Percentiles rank a stretch among this genome's conserved stretches.
Conservation (phyloP, 345 rosid genomes). For the Mangifera indica region DNA sequence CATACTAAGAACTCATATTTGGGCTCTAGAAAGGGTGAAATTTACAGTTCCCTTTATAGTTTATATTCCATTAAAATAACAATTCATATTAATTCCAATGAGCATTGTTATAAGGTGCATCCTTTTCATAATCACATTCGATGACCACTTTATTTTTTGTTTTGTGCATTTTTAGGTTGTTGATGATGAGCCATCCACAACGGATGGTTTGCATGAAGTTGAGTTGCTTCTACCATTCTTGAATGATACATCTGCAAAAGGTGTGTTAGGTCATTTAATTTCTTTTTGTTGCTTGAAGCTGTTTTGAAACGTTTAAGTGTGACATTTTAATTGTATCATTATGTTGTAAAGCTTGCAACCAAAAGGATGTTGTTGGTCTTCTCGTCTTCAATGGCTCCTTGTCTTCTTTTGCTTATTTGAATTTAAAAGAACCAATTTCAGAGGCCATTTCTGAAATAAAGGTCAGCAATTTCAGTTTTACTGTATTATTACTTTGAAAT, state of each 20-base stretch:
- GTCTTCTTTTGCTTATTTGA: constrained; percentile 65
- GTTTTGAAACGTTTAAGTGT: constrained; percentile 14
- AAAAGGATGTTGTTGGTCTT: constrained; percentile 60
- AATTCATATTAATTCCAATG: background rate
- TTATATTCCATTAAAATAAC: background rate
- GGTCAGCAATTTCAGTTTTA: constrained; percentile 25
- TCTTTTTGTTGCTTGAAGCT: constrained; percentile 7
- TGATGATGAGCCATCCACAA: constrained; percentile 48
- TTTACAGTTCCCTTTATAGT: background rate
- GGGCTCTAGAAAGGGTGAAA: background rate
- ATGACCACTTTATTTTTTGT: constrained; percentile 7
- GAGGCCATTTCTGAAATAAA: constrained; percentile 82
- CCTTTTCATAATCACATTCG: background rate
- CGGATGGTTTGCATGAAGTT: constrained; percentile 65
- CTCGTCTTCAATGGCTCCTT: constrained; percentile 62
- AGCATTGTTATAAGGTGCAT: background rate
- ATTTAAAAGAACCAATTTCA: constrained; percentile 69
- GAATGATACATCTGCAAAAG: constrained; percentile 52
- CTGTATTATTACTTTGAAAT: constrained; percentile 7
- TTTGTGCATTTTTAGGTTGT: constrained; percentile 44
- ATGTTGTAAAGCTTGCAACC: constrained; percentile 56
- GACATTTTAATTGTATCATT: constrained; percentile 21
- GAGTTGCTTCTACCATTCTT: constrained; percentile 73
- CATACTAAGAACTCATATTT: background rate
- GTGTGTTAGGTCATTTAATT: constrained; percentile 35